These are phyloP conservation scores for Picochlorum sp. DNA, from an alignment of 139 green algal species.

Conservation along the genomic window DNA sequence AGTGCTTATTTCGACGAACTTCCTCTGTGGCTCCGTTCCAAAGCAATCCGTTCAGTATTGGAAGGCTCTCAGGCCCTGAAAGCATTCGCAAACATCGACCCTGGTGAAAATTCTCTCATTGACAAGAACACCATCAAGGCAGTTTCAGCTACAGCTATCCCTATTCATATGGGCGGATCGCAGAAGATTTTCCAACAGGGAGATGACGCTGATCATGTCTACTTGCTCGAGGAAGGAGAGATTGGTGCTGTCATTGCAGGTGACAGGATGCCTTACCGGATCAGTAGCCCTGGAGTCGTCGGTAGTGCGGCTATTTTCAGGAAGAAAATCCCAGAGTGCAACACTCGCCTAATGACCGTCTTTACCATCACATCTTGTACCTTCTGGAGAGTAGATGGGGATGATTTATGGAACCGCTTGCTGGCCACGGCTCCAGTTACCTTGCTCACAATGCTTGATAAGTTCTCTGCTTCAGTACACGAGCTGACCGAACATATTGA, in stretches of 20 bases:
- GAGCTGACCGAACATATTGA: not conserved
- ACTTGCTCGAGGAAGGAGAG: slow-evolving; percentile 1
- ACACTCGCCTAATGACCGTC: not conserved
- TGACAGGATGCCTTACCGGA: not conserved
- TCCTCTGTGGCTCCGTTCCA: not conserved
- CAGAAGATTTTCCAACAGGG: not conserved
- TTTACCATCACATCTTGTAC: not conserved
- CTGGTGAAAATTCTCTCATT: not conserved
- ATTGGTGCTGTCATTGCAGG: not conserved
- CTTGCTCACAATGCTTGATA: not conserved
- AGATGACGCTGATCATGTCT: not conserved
- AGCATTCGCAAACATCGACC: not conserved
- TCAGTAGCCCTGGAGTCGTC: not conserved
- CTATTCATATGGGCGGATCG: not conserved
- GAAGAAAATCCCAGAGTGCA: not conserved
- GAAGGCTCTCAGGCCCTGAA: not conserved
- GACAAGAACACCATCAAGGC: not conserved
- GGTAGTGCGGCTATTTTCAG: not conserved
- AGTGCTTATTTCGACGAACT: not conserved
- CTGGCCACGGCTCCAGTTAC: not conserved
- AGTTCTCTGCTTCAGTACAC: not conserved
- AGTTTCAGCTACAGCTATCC: not conserved
- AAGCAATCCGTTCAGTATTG: not conserved
- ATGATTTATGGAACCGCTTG: not conserved
- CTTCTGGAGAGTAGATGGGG: not conserved